Base-by-base conservation (phyloP, 331 rosid species). In the Malus hybrid region DNA sequence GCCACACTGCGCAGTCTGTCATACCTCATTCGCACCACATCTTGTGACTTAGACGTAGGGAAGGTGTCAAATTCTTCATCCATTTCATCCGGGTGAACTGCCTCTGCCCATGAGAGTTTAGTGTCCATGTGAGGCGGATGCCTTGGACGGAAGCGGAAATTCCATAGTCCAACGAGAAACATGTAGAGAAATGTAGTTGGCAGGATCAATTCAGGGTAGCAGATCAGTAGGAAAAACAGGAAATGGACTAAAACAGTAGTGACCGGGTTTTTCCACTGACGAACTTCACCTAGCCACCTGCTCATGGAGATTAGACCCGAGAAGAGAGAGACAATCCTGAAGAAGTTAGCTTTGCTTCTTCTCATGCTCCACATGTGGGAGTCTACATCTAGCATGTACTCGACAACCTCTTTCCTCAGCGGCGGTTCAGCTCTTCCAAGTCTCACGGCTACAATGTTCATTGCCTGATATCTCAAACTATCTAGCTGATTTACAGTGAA, bases 321-420 rank as follows among this genome's bases (percentile, higher is more conserved):
- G 66, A 88, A 85, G 18, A 85, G 44, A 0, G 88, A 79, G 13
- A 88, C 85, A 2, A 88, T 83, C 63, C 92, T 60, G 57, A 85
- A 88, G 74, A 88, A 88, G 66, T 87, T 87, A 24, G 88, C 89
- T 63, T 88, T 85, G 86, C 88, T 85, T 77, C 92, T 83, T 77
- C 92, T 81, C 85, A 88, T 83, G 69, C 92, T 85, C 92, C 92
- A 88, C 86, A 88, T 85, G 65, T 88, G 92, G 56, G 92, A 88
- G 67, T 85, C 92, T 3, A 88, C 92, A 57, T 88, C 89, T 10
- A 88, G 73, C 89, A 88, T 88, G 60, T 85, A 85, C 71, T 88
- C 89, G 2, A 88, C 92, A 3, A 88, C 89, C 78, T 88, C 92
- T 77, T 88, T 88, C 63, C 88, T 68, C 13, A 85, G 58, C 0